Evolutionary conservation across 2,329 filamentous ascomycete species (phyloP).

Genomic region (Pseudopithomyces chartarum): DNA sequence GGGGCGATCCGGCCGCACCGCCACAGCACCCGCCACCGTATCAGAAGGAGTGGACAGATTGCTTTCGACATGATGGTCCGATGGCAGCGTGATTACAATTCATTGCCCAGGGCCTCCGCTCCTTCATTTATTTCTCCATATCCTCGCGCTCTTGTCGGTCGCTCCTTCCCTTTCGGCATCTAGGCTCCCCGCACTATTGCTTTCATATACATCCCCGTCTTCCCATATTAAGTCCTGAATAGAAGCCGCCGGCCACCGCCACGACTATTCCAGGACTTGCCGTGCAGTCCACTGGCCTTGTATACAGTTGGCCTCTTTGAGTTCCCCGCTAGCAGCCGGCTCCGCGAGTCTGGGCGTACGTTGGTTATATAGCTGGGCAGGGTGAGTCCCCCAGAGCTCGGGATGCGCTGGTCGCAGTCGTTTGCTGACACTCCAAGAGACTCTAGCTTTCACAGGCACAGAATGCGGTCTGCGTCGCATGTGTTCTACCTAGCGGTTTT

Average conservation of each 20-base stretch:
- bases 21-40: constrained; percentile 13
- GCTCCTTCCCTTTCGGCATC: constrained; percentile 17
- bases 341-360: constrained; percentile 17
- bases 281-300: constrained; percentile 22
- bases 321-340: constrained; percentile 29
- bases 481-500: constrained; percentile 68
- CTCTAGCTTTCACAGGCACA: constrained; percentile 8
- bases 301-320: constrained; percentile 47
- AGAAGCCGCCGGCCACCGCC: constrained; percentile 20
- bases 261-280: constrained; percentile 26
- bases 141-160: constrained; percentile 17
- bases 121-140: constrained; percentile 25
- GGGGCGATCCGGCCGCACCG: constrained; percentile 1
- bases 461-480: constrained; percentile 59
- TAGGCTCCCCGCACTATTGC: constrained; percentile 17
- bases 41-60: constrained; percentile 38
- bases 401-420: constrained; percentile 31
- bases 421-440: constrained; percentile 40
- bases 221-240: constrained; percentile 25
- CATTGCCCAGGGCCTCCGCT: constrained; percentile 1
- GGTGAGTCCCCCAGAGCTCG: constrained; percentile 24
- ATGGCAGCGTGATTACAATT: constrained; percentile 40
- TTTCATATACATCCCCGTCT: constrained; percentile 30
- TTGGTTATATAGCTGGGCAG: constrained; percentile 26
- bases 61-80: constrained; percentile 31